Percentiles rank a stretch among this genome's conserved stretches.
Evolutionary conservation across 805 yeast species (phyloP).

Genomic region (Naumovozyma dairenensis): DNA sequence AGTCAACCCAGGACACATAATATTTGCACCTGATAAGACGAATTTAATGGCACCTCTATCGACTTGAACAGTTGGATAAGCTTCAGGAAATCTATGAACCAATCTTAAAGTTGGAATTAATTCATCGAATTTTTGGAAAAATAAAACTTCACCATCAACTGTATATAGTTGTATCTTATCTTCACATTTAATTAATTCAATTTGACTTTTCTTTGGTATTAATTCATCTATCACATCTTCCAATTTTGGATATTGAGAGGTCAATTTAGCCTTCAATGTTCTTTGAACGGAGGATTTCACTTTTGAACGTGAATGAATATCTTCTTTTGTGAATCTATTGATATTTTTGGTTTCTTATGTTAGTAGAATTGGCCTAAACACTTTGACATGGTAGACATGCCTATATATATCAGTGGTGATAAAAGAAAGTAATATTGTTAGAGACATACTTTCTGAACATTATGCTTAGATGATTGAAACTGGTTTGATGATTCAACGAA

Average conservation of each 20-base stretch:
- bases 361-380: too few relatives aligned
- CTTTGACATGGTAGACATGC: too few relatives aligned
- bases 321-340: constrained; percentile 64
- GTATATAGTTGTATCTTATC: constrained; percentile 75
- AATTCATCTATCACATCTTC: constrained; percentile 71
- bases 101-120: constrained; percentile 65
- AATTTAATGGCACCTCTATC: constrained; percentile 96
- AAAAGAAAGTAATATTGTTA: too few relatives aligned
- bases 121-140: constrained; percentile 73
- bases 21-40: constrained; percentile 89
- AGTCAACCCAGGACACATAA: constrained; percentile 94
- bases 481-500: too few relatives aligned
- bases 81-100: constrained; percentile 73
- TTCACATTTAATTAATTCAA: constrained; percentile 75
- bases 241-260: constrained; percentile 60
- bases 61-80: constrained; percentile 80
- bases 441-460: constrained; percentile 1
- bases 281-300: constrained; percentile 92
- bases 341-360: too few relatives aligned
- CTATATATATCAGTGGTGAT: too few relatives aligned
- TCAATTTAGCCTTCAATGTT: constrained; percentile 66
- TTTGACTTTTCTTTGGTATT: constrained; percentile 82
- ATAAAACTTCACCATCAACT: constrained; percentile 61
- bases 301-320: constrained; percentile 81
- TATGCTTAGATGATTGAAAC: too few relatives aligned